These are phyloP conservation scores for Leishmania arabica DNA, from an alignment of 208 protist genomes.

Conservation along the genomic window DNA sequence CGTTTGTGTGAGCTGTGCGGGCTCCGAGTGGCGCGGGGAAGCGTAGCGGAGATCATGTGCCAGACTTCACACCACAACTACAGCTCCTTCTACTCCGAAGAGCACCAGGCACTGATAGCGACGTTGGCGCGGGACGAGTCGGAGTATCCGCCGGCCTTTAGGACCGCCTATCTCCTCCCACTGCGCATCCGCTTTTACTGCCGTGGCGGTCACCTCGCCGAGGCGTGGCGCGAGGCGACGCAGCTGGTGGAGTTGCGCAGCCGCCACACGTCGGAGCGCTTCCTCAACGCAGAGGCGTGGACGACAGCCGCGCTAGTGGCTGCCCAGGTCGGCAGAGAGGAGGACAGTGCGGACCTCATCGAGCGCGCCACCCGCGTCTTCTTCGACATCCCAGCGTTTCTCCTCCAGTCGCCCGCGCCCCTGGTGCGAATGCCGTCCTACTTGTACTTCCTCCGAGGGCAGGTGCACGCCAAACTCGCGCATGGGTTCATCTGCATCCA, in stretches of 20 bases:
- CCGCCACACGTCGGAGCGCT: slow-evolving; percentile 12
- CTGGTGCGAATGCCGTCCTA: slow-evolving; percentile 23
- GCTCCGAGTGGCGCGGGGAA: slow-evolving; percentile 39
- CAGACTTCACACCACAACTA: slow-evolving; percentile 46
- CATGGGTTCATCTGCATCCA: slow-evolving; percentile 27
- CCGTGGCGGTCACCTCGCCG: slow-evolving; percentile 18
- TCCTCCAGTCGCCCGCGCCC: slow-evolving; percentile 3
- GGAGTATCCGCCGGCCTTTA: slow-evolving; percentile 10
- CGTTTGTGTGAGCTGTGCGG: slow-evolving; percentile 52
- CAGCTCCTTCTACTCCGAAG: slow-evolving; percentile 16
- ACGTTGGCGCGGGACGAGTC: slow-evolving; percentile 14
- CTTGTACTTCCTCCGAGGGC: slow-evolving; percentile 23
- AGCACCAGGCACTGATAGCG: slow-evolving; percentile 26
- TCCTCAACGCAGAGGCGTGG: slow-evolving; percentile 33
- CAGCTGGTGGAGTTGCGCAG: slow-evolving; percentile 21
- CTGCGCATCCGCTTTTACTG: slow-evolving; percentile 24
- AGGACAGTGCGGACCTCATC: slow-evolving; percentile 24
- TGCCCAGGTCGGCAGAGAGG: slow-evolving; percentile 1
- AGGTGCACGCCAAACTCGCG: slow-evolving; percentile 19
- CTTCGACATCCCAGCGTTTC: slow-evolving; percentile 32
- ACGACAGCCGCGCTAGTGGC: slow-evolving; percentile 23
- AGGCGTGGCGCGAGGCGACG: slow-evolving; percentile 24
- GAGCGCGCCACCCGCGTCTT: slow-evolving; percentile 27
- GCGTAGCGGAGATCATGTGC: slow-evolving; percentile 35
- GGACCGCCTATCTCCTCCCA: slow-evolving; percentile 22